Percentiles rank a stretch among this genome's conserved stretches.
Evolutionary conservation across 768 basidiomycete species (phyloP).

Genomic region (Suillus alpinus): DNA sequence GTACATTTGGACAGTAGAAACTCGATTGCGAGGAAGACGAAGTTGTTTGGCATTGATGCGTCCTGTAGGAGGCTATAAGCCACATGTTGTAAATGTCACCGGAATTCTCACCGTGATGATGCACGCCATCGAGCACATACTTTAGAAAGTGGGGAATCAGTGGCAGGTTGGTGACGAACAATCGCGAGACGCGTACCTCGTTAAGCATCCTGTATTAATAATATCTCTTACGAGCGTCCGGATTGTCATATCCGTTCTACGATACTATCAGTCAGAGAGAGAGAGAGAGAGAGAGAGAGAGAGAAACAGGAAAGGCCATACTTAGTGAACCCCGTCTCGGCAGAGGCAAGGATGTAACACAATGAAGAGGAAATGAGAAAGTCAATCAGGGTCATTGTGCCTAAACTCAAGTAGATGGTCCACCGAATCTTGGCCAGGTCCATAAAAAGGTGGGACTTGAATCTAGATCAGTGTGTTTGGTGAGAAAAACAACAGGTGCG

Average conservation of each 20-base stretch:
- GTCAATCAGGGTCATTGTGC: constrained; percentile 37
- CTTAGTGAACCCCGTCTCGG: neutral
- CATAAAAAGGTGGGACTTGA: neutral
- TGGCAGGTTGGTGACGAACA: neutral
- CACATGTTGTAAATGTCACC: neutral
- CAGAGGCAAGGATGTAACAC: neutral
- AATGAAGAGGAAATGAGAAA: constrained; percentile 1
- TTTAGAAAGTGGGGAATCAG: neutral
- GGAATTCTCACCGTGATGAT: neutral
- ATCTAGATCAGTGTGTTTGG: neutral
- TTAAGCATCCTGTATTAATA: neutral
- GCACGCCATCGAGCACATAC: neutral
- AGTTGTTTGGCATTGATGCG: constrained; percentile 51
- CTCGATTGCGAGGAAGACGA: constrained; percentile 54
- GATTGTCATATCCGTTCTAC: neutral
- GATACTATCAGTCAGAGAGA: neutral
- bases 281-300: no score
- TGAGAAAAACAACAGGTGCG: neutral
- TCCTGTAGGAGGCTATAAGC: constrained; percentile 24
- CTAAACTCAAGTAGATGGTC: constrained; percentile 7
- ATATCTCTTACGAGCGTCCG: neutral
- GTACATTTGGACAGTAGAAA: constrained; percentile 51
- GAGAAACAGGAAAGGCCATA: neutral
- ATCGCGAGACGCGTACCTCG: neutral
- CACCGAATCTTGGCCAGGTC: neutral